Conservation (phyloP, 1,139 yeast genomes). For the Diutina neorugosa region DNA sequence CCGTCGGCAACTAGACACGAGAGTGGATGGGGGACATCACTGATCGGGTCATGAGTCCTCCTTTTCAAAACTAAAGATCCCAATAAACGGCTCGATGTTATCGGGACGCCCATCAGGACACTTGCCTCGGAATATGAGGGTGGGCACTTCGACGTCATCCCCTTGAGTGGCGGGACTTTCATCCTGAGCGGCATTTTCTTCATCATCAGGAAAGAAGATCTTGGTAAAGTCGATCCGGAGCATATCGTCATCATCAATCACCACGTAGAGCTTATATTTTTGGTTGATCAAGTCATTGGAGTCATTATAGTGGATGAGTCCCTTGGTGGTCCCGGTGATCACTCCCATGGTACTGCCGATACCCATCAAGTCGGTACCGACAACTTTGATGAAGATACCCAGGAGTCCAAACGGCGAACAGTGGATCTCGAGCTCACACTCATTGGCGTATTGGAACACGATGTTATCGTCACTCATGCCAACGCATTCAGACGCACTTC, state of each 20-base stretch:
- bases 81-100: constrained; percentile 42
- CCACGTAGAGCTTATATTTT: constrained; percentile 41
- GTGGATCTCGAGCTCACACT: constrained; percentile 43
- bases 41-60: no score
- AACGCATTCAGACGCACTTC: not conserved
- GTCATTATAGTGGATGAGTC: constrained; percentile 39
- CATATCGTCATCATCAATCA: constrained; percentile 36
- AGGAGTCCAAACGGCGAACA: constrained; percentile 51
- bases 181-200: constrained; percentile 4
- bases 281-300: constrained; percentile 34
- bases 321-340: constrained; percentile 40
- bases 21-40: no score
- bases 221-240: constrained; percentile 43
- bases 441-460: constrained; percentile 35
- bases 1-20: not conserved
- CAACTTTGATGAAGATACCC: constrained; percentile 39
- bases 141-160: constrained; percentile 29
- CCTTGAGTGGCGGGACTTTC: constrained; percentile 7
- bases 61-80: constrained; percentile 41
- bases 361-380: constrained; percentile 41
- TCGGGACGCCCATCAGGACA: constrained; percentile 47
- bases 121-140: constrained; percentile 36
- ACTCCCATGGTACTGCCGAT: constrained; percentile 50
- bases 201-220: constrained; percentile 15
- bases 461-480: constrained; percentile 9